Conservation (phyloP, 805 yeast genomes). For the Lipomyces kockii region DNA sequence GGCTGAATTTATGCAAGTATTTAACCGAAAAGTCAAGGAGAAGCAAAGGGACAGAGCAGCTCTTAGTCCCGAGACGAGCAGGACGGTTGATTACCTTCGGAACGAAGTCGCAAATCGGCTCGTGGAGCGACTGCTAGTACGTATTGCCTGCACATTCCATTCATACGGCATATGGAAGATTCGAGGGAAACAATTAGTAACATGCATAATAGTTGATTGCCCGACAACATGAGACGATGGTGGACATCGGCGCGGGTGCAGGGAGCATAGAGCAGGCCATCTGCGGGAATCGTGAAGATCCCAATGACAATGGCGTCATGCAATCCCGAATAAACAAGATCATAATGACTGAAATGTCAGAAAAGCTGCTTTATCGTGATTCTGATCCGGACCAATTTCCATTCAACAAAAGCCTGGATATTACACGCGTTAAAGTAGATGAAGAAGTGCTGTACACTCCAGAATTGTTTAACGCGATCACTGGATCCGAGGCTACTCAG, state of each 20-base stretch:
- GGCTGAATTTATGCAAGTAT: slow-evolving; percentile 52
- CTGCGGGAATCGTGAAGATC: slow-evolving; percentile 45
- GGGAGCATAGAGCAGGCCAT: slow-evolving; percentile 61
- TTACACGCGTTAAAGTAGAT: slow-evolving; percentile 62
- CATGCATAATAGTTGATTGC: slow-evolving; percentile 54
- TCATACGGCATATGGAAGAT: not conserved
- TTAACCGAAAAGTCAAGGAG: slow-evolving; percentile 65
- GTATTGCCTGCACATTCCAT: slow-evolving; percentile 7
- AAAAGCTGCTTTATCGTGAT: slow-evolving; percentile 59
- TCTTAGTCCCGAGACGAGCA: slow-evolving; percentile 50
- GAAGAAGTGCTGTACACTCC: slow-evolving; percentile 57
- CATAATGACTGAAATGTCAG: slow-evolving; percentile 70
- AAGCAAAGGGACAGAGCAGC: slow-evolving; percentile 65
- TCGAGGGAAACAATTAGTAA: not conserved
- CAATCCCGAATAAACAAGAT: slow-evolving; percentile 60
- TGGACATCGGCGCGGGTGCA: slow-evolving; percentile 76
- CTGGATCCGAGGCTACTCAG: slow-evolving; percentile 7
- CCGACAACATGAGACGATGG: slow-evolving; percentile 60
- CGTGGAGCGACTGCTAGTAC: slow-evolving; percentile 66
- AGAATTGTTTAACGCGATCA: slow-evolving; percentile 46
- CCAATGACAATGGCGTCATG: slow-evolving; percentile 54
- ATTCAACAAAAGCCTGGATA: slow-evolving; percentile 52
- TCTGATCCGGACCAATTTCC: slow-evolving; percentile 44
- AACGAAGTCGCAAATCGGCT: slow-evolving; percentile 75
- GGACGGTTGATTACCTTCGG: slow-evolving; percentile 70